phyloP scores from a whole-genome alignment of 768 basidiomycete species.

The Solioccasus polychromus region DNA sequence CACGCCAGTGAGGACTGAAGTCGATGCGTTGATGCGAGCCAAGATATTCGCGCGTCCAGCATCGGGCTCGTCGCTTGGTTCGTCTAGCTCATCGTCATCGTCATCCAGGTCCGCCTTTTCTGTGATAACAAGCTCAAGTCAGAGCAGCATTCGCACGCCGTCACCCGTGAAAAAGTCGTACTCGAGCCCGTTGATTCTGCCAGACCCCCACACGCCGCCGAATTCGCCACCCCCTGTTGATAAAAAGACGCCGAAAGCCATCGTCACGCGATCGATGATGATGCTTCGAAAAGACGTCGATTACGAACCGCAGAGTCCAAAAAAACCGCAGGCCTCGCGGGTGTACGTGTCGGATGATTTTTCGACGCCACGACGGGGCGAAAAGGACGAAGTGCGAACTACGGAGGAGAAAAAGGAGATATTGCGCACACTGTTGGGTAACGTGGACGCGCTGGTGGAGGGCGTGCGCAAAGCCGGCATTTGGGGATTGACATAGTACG shows the following conservation, averaged over 20 bases:
- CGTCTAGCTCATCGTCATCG: constrained; percentile 23
- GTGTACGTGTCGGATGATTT: constrained; percentile 30
- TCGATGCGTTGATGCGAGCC: constrained; percentile 14
- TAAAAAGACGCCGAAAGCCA: constrained; percentile 20
- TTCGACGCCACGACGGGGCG: constrained; percentile 8
- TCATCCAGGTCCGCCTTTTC: constrained; percentile 40
- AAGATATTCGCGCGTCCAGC: constrained; percentile 25
- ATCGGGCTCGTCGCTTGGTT: constrained; percentile 22
- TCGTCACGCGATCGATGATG: constrained; percentile 46
- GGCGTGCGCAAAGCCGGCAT: constrained; percentile 84
- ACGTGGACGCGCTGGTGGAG: constrained; percentile 88
- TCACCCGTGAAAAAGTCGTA: constrained; percentile 43
- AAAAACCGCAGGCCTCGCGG: constrained; percentile 41
- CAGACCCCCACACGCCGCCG: constrained; percentile 22
- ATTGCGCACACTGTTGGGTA: constrained; percentile 79
- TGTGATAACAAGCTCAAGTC: constrained; percentile 35
- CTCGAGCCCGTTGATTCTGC: constrained; percentile 13
- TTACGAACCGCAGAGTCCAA: constrained; percentile 69
- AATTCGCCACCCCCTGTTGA: constrained; percentile 26
- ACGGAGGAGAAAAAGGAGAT: constrained; percentile 84
- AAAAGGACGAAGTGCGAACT: constrained; percentile 38
- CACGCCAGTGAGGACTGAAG: constrained; percentile 29
- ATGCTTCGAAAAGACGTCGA: constrained; percentile 73
- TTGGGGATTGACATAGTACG: constrained; percentile 63
- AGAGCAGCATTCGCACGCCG: constrained; percentile 28